These are phyloP conservation scores for Glycyrrhiza uralensis DNA, from an alignment of 306 rosid species.

Conservation along the genomic window DNA sequence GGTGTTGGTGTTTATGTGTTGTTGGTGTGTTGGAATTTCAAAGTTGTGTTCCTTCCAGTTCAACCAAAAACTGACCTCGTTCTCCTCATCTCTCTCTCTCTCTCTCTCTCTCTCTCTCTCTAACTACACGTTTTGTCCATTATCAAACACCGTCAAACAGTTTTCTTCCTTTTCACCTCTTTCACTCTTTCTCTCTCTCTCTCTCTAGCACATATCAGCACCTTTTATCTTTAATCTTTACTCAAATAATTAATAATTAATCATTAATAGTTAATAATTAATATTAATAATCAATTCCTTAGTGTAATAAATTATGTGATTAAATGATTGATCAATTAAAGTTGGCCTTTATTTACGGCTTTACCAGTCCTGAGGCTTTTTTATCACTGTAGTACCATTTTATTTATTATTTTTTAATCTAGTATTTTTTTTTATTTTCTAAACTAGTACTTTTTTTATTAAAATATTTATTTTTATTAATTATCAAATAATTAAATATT, in stretches of 20 bases:
- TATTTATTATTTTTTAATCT: no score
- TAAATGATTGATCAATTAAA: neutral
- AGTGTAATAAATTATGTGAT: neutral
- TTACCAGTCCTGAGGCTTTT: no score
- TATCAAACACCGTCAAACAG: conserved; percentile 27
- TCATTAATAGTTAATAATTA: no score
- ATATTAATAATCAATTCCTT: no score
- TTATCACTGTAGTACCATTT: no score
- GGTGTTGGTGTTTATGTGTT: neutral
- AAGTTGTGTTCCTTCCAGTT: conserved; percentile 18
- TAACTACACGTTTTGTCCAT: conserved; percentile 29
- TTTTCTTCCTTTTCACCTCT: conserved; percentile 3
- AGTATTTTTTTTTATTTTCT: no score
- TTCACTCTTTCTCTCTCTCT: neutral
- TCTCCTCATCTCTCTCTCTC: neutral
- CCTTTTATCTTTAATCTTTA: neutral
- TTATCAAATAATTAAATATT: no score
- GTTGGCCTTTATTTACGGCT: no score
- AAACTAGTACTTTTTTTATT: no score
- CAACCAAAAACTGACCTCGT: conserved; percentile 15
- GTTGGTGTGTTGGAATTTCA: conserved; percentile 24
- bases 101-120: neutral
- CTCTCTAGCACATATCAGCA: neutral
- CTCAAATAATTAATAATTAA: no score
- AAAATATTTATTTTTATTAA: no score